phyloP scores from a whole-genome alignment of 1,284 basidiomycete species.

The Xerocomus nothofagi region DNA sequence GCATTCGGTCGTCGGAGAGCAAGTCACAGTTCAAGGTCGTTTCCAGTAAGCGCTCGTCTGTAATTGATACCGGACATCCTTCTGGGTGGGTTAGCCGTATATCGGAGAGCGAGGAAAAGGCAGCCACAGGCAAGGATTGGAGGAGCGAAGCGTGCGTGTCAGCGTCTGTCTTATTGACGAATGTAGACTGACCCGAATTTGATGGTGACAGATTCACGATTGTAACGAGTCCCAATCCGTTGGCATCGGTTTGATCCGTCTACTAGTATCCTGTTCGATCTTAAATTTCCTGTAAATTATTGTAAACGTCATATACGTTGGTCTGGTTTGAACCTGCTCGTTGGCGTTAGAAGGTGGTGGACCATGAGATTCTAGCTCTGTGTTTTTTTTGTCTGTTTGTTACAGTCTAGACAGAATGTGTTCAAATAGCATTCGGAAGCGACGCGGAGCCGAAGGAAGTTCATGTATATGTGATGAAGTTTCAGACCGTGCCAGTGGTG shows the following conservation, averaged over 20 bases:
- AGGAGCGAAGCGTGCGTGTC: conserved; percentile 62
- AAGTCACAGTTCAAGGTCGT: conserved; percentile 74
- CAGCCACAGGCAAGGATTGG: conserved; percentile 58
- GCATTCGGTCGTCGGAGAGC: conserved; percentile 42
- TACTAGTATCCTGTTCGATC: background rate
- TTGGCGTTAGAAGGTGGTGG: no score
- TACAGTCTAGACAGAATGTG: no score
- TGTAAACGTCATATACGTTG: no score
- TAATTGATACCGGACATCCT: conserved; percentile 66
- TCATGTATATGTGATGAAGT: no score
- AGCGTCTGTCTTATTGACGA: background rate
- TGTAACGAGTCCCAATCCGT: background rate
- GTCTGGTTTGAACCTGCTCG: no score
- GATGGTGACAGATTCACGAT: conserved; percentile 15
- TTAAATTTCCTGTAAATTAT: background rate
- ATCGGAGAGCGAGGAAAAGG: conserved; percentile 57
- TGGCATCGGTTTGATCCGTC: background rate
- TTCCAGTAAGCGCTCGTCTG: conserved; percentile 58
- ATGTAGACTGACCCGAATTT: conserved; percentile 2
- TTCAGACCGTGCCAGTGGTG: background rate
- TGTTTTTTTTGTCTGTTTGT: no score
- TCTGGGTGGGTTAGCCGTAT: conserved; percentile 70
- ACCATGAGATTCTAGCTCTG: no score
- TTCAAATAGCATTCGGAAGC: no score
- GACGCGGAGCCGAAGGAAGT: no score